phyloP scores from a whole-genome alignment of 1,284 basidiomycete genomes.

The Ganoderma lucidum region DNA sequence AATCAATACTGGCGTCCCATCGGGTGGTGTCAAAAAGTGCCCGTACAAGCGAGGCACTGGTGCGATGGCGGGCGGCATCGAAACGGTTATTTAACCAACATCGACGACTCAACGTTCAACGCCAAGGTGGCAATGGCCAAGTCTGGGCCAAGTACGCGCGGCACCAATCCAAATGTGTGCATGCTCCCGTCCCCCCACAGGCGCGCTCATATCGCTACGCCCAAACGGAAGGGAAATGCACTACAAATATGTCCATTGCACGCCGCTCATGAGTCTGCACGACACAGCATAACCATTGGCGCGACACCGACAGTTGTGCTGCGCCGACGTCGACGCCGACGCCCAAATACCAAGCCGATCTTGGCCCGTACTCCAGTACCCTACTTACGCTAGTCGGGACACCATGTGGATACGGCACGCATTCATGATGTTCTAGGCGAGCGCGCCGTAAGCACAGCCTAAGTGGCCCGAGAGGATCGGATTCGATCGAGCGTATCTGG shows the following conservation, averaged over 20 bases:
- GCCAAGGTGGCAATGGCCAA: background rate
- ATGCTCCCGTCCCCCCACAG: background rate
- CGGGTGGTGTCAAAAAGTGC: too few species aligned
- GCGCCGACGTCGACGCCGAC: background rate
- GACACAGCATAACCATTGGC: background rate
- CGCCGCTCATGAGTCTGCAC: background rate
- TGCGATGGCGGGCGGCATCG: too few species aligned
- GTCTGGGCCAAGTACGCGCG: background rate
- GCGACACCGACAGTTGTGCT: background rate
- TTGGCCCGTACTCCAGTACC: too few species aligned
- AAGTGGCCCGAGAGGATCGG: background rate
- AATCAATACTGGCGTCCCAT: background rate
- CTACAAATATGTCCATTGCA: background rate
- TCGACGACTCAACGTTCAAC: background rate
- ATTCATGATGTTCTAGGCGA: background rate
- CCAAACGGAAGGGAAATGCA: background rate
- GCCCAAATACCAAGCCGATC: background rate
- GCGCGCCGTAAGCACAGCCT: background rate
- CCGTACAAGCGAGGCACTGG: background rate
- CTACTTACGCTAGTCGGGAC: background rate
- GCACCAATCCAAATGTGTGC: background rate
- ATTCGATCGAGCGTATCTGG: background rate
- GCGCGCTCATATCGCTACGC: background rate
- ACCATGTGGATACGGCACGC: background rate
- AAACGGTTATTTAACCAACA: too few species aligned